These are phyloP conservation scores for Chamaenerion angustifolium DNA, from an alignment of 345 rosid species.

Conservation along the genomic window DNA sequence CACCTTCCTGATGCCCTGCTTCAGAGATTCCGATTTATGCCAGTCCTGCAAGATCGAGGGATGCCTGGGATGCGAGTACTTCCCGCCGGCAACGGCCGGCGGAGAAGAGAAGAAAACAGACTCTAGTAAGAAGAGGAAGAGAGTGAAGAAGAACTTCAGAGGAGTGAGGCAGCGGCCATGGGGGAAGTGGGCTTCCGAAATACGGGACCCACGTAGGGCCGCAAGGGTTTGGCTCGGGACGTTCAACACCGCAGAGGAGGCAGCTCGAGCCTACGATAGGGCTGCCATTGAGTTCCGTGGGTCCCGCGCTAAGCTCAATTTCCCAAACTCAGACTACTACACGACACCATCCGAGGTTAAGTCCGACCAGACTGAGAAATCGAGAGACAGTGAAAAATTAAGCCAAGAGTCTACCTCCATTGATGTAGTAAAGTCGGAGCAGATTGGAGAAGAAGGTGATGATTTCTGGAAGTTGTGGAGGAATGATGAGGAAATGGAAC, in stretches of 20 bases:
- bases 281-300: slow-evolving; percentile 48
- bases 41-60: slow-evolving; percentile 45
- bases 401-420: neutral
- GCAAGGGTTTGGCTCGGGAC: slow-evolving; percentile 91
- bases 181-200: slow-evolving; percentile 99
- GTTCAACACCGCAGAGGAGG: slow-evolving; percentile 76
- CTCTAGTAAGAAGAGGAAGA: slow-evolving; percentile 13
- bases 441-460: slow-evolving; percentile 5
- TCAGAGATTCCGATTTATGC: slow-evolving; percentile 42
- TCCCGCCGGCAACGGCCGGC: slow-evolving; percentile 35
- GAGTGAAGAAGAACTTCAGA: slow-evolving; percentile 60
- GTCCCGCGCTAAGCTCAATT: slow-evolving; percentile 35
- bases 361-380: no score
- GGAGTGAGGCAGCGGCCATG: slow-evolving; percentile 98
- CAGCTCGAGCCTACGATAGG: slow-evolving; percentile 84
- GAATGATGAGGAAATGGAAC: slow-evolving; percentile 27
- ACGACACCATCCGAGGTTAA: neutral
- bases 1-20: slow-evolving; percentile 7
- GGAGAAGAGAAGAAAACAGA: slow-evolving; percentile 1
- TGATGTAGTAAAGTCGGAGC: neutral
- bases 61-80: slow-evolving; percentile 66
- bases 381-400: no score
- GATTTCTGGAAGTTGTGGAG: slow-evolving; percentile 18
- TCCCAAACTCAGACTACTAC: slow-evolving; percentile 37
- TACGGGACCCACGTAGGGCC: slow-evolving; percentile 73